Conservation (phyloP, 1,139 yeast genomes). For the Kodamaea plutei region DNA sequence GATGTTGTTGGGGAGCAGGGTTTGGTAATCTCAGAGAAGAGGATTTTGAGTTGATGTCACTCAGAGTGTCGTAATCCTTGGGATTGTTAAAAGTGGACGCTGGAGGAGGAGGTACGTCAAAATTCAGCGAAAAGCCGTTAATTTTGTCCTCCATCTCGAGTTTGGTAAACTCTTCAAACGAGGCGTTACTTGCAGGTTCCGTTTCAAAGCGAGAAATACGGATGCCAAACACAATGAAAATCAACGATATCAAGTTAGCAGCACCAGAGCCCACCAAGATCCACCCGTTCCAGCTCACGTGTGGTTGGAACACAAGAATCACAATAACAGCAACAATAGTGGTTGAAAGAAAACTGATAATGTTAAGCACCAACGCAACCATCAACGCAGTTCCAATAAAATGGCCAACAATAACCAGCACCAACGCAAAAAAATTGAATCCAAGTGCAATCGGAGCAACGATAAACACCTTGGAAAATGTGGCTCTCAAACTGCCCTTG, state of each 20-base stretch:
- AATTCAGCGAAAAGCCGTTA: constrained; percentile 7
- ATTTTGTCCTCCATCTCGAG: constrained; percentile 8
- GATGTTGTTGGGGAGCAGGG: no score
- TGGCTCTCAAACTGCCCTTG: constrained; percentile 50
- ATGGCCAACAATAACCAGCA: constrained; percentile 10
- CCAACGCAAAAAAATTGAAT: constrained; percentile 47
- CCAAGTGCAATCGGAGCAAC: constrained; percentile 84
- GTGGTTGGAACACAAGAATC: constrained; percentile 57
- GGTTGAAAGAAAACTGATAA: constrained; percentile 49
- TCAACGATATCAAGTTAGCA: constrained; percentile 38
- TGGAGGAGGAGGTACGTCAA: constrained; percentile 5
- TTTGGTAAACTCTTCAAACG: constrained; percentile 6
- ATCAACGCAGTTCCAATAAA: constrained; percentile 11
- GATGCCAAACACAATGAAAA: constrained; percentile 18
- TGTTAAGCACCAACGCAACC: constrained; percentile 25
- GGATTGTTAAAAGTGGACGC: constrained; percentile 1
- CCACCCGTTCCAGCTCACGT: constrained; percentile 69
- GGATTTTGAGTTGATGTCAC: constrained; percentile 5
- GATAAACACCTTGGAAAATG: constrained; percentile 67
- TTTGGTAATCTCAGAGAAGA: no score
- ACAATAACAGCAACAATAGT: constrained; percentile 51
- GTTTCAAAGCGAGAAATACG: constrained; percentile 10
- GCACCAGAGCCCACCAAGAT: constrained; percentile 62
- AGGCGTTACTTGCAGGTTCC: constrained; percentile 9
- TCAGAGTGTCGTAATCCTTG: constrained; percentile 5